Evolutionary conservation across 2,329 filamentous ascomycete genomes (phyloP).

Genomic region (Sporothrix brasiliensis): DNA sequence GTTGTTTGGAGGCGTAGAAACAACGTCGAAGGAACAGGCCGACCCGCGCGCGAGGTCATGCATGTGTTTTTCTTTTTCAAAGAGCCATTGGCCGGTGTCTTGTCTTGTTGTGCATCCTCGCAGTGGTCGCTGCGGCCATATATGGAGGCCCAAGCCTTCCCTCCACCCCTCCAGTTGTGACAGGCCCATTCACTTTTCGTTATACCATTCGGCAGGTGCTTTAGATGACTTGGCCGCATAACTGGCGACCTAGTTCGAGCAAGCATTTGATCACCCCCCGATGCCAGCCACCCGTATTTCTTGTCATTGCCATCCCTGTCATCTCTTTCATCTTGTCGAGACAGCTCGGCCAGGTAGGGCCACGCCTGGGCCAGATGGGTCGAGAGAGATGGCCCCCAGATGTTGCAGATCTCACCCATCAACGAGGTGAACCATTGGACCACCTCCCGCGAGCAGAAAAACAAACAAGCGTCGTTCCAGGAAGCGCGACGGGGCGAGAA

Average conservation of each 20-base stretch:
- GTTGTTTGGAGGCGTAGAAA: too few species aligned
- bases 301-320: neutral
- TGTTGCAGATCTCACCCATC: neutral
- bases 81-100: neutral
- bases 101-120: conserved; percentile 5
- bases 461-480: conserved; percentile 23
- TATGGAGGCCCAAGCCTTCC: conserved; percentile 12
- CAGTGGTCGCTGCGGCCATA: conserved; percentile 13
- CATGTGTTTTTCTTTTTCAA: neutral
- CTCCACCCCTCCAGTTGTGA: neutral
- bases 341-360: neutral
- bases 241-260: neutral
- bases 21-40: neutral
- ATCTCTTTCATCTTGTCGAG: neutral
- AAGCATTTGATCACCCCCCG: neutral
- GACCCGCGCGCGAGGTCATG: neutral
- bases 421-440: conserved; percentile 11
- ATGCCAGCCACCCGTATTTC: conserved; percentile 18
- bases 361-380: too few species aligned
- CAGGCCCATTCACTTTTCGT: neutral
- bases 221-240: conserved; percentile 22
- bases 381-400: neutral
- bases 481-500: neutral
- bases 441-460: neutral
- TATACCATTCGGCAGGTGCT: neutral